Evolutionary conservation across 2,329 filamentous ascomycete genomes (phyloP).

Genomic region (Colletotrichum graminicola): DNA sequence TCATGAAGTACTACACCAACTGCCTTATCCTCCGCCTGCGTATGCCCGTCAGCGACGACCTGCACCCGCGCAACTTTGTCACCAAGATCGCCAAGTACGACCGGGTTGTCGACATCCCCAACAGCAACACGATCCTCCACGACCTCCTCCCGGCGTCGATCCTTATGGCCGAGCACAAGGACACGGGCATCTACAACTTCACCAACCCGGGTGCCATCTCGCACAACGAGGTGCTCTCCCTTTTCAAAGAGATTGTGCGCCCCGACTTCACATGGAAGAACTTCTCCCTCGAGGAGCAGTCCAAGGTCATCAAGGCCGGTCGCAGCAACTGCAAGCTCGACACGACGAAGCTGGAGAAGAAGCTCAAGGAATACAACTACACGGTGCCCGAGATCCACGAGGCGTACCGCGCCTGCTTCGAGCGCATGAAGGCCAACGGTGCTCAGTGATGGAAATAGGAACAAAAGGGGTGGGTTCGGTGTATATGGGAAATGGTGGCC

Average conservation of each 20-base stretch:
- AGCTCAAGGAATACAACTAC: conserved; percentile 70
- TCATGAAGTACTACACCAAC: conserved; percentile 73
- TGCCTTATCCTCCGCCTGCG: conserved; percentile 74
- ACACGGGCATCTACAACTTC: conserved; percentile 77
- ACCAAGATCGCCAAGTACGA: conserved; percentile 77
- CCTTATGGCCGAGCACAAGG: conserved; percentile 69
- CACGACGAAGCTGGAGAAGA: conserved; percentile 70
- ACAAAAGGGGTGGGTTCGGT: conserved; percentile 13
- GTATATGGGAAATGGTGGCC: conserved; percentile 7
- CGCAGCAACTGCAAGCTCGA: conserved; percentile 76
- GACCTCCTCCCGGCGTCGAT: conserved; percentile 73
- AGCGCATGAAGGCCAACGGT: conserved; percentile 71
- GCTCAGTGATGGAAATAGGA: conserved; percentile 56
- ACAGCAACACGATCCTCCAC: conserved; percentile 75
- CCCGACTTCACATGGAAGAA: conserved; percentile 73
- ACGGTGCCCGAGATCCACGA: conserved; percentile 72
- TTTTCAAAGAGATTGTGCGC: conserved; percentile 74
- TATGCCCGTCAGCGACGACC: conserved; percentile 77
- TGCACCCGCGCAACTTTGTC: conserved; percentile 75
- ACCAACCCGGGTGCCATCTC: conserved; percentile 78
- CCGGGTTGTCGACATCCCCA: conserved; percentile 74
- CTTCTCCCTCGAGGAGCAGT: conserved; percentile 74
- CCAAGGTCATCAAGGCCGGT: conserved; percentile 75
- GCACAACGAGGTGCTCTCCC: conserved; percentile 75
- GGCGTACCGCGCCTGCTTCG: conserved; percentile 72